Evolutionary conservation across 1,139 yeast species (phyloP).

Genomic region (Pichia terricola): DNA sequence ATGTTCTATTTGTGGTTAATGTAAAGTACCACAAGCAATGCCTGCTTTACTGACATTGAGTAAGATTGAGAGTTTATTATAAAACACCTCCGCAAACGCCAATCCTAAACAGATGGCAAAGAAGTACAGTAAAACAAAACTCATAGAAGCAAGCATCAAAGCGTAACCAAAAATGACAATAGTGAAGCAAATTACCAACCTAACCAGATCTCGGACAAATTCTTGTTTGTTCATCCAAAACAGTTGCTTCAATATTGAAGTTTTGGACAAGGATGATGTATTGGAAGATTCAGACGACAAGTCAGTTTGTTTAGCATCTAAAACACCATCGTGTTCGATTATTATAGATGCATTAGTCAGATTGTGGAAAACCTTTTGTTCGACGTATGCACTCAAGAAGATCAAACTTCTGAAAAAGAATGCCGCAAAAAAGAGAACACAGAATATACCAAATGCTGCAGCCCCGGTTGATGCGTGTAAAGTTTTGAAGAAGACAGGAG

Average conservation of each 20-base stretch:
- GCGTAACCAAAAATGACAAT: conserved; percentile 61
- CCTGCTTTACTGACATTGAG: conserved; percentile 26
- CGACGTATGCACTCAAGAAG: conserved; percentile 52
- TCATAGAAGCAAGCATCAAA: conserved; percentile 73
- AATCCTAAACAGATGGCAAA: conserved; percentile 65
- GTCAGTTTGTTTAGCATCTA: conserved; percentile 6
- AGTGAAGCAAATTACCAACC: conserved; percentile 45
- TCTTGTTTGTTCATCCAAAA: conserved; percentile 33
- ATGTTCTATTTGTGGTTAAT: conserved; percentile 6
- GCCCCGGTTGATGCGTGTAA: conserved; percentile 45
- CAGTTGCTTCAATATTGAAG: conserved; percentile 27
- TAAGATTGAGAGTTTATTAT: conserved; percentile 43
- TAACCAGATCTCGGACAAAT: conserved; percentile 40
- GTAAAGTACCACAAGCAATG: conserved; percentile 20
- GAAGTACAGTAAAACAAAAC: conserved; percentile 53
- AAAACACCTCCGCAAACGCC: conserved; percentile 57
- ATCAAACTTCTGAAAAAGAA: conserved; percentile 50
- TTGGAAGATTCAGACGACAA: too few relatives aligned
- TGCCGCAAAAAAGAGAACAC: conserved; percentile 47
- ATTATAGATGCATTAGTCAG: conserved; percentile 19
- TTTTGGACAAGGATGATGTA: too few relatives aligned
- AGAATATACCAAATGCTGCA: conserved; percentile 64
- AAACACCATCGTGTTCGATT: conserved; percentile 22
- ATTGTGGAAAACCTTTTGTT: conserved; percentile 50
- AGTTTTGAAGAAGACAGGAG: conserved; percentile 53